Evolutionary conservation across 2,329 filamentous ascomycete genomes (phyloP).

Genomic region (Talaromyces sp.): DNA sequence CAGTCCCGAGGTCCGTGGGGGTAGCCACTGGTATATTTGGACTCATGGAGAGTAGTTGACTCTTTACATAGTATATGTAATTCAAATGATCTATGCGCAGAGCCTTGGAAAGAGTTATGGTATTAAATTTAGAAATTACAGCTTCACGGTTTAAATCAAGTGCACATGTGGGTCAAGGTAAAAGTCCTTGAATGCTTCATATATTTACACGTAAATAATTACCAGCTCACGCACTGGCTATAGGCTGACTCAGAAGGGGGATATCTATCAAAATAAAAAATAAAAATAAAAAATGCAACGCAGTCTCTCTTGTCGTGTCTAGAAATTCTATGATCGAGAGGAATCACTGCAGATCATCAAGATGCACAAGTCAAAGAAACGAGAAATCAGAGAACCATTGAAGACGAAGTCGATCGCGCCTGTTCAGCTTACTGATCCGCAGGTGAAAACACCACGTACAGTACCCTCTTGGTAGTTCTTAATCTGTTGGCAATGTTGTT

Average conservation of each 20-base stretch:
- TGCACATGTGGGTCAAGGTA: not conserved
- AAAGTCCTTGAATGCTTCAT: not conserved
- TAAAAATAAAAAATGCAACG: constrained; percentile 11
- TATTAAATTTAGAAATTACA: too few relatives aligned
- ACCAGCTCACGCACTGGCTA: too few relatives aligned
- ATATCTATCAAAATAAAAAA: too few relatives aligned
- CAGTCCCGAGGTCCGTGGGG: too few relatives aligned
- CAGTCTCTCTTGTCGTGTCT: constrained; percentile 3
- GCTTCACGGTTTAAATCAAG: not conserved
- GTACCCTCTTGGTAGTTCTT: constrained; percentile 65
- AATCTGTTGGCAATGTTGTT: constrained; percentile 42
- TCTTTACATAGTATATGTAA: too few relatives aligned
- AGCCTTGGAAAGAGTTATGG: too few relatives aligned
- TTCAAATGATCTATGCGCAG: too few relatives aligned
- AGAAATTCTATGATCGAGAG: not conserved
- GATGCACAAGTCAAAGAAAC: not conserved
- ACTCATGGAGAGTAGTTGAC: too few relatives aligned
- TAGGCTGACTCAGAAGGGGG: not conserved
- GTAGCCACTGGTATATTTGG: too few relatives aligned
- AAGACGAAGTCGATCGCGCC: not conserved
- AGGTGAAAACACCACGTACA: constrained; percentile 72
- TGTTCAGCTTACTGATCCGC: constrained; percentile 43
- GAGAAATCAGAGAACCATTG: not conserved
- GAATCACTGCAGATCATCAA: not conserved
- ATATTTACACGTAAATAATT: not conserved